Percentiles rank a stretch among this genome's conserved stretches.
phyloP scores from a whole-genome alignment of 139 green algal species.

The Yamagishiella unicocca region DNA sequence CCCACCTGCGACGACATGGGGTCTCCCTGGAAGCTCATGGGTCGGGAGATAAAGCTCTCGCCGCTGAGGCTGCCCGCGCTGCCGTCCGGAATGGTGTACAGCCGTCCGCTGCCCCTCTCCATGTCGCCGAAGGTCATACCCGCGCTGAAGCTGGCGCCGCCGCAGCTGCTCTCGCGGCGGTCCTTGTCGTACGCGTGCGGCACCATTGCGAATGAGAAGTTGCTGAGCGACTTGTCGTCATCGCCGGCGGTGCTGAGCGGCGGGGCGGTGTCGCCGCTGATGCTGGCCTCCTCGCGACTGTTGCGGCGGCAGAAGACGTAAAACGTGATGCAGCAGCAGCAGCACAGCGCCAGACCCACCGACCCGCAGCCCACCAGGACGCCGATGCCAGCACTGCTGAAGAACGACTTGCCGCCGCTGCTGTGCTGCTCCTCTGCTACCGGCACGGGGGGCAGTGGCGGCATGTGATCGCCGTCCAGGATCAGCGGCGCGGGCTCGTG shows the following conservation, averaged over 20 bases:
- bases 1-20: no score
- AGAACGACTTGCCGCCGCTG: conserved; percentile 4
- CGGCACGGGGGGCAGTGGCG: background rate
- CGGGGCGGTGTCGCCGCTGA: background rate
- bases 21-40: no score
- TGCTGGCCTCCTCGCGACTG: background rate
- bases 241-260: background rate
- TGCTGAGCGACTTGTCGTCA: conserved; percentile 20
- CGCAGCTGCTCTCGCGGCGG: background rate
- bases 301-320: conserved; percentile 35
- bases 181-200: conserved; percentile 24
- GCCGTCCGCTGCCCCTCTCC: background rate
- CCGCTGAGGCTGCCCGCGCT: background rate
- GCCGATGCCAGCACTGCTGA: background rate
- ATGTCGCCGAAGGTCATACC: background rate
- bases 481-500: background rate
- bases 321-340: conserved; percentile 6
- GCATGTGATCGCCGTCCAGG: no score
- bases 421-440: no score
- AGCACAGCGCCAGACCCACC: background rate
- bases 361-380: conserved; percentile 5
- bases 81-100: background rate
- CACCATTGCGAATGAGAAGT: conserved; percentile 38
- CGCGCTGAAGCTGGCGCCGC: background rate
- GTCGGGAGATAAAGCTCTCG: no score